Evolutionary conservation across 257 asterid genomes (phyloP).

Genomic region (Osmanthus fragrans): DNA sequence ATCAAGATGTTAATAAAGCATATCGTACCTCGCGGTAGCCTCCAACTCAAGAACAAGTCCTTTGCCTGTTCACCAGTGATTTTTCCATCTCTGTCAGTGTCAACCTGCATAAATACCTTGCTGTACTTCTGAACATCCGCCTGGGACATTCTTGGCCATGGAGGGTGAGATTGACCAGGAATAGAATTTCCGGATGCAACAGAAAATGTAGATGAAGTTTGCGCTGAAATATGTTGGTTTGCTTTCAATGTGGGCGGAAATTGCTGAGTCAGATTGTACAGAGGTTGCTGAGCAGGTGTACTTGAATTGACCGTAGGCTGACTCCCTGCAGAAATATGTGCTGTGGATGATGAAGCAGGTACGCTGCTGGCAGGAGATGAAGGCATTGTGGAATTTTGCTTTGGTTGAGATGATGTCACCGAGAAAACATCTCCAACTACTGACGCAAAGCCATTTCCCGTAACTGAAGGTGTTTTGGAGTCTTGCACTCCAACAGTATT

Average conservation of each 20-base stretch:
- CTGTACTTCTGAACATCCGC: conserved; percentile 84
- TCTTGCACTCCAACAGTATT: conserved; percentile 45
- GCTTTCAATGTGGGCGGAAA: conserved; percentile 46
- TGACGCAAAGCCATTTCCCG: conserved; percentile 65
- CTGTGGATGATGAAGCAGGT: conserved; percentile 45
- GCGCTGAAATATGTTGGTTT: conserved; percentile 50
- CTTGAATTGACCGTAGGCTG: conserved; percentile 46
- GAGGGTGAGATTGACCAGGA: conserved; percentile 54
- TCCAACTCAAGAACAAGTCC: conserved; percentile 93
- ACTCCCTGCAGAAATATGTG: conserved; percentile 38
- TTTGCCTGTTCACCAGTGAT: conserved; percentile 95
- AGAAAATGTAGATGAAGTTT: conserved; percentile 50
- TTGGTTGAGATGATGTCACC: conserved; percentile 47
- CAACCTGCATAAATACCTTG: conserved; percentile 90
- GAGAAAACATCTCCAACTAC: conserved; percentile 71
- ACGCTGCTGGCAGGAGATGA: conserved; percentile 41
- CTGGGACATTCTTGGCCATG: conserved; percentile 90
- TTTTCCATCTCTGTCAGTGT: conserved; percentile 90
- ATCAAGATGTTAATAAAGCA: conserved; percentile 6
- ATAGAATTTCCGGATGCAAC: conserved; percentile 41
- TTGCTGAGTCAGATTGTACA: conserved; percentile 48
- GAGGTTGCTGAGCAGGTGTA: conserved; percentile 45
- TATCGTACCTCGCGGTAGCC: conserved; percentile 76
- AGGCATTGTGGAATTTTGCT: conserved; percentile 38
- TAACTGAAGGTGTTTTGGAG: conserved; percentile 41